Conservation (phyloP, 139 green algal genomes). For the Haematococcus lacustris region DNA sequence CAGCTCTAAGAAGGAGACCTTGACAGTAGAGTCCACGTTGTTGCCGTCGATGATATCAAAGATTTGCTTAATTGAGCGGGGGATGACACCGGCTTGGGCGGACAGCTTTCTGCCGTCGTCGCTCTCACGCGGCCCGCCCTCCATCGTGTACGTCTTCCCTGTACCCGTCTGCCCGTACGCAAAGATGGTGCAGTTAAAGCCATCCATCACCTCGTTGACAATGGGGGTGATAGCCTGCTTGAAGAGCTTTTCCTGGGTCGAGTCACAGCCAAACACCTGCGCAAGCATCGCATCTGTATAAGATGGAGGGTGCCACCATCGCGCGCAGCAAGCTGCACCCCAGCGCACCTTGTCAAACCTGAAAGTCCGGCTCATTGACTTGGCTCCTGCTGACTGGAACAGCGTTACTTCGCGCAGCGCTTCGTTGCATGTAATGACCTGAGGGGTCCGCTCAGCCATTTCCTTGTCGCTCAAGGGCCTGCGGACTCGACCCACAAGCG, state of each 20-base stretch:
- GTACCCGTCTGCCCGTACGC: conserved; percentile 82
- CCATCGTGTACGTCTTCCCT: conserved; percentile 97
- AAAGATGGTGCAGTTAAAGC: conserved; percentile 81
- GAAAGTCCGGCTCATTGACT: conserved; percentile 77
- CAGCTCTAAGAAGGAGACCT: conserved; percentile 91
- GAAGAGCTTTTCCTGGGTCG: conserved; percentile 83
- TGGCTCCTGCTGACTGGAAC: conserved; percentile 66
- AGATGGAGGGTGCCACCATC: too few relatives aligned
- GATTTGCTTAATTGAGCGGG: conserved; percentile 87
- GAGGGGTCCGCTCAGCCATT: conserved; percentile 38
- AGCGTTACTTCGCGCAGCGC: conserved; percentile 69
- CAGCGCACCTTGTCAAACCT: conserved; percentile 84
- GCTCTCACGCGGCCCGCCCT: conserved; percentile 64
- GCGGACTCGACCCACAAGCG: background rate
- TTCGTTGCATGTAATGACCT: conserved; percentile 83
- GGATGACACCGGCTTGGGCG: conserved; percentile 88
- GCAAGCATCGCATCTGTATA: background rate
- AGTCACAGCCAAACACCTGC: conserved; percentile 80
- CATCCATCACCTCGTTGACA: conserved; percentile 90
- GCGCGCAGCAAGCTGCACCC: background rate
- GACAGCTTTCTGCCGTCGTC: conserved; percentile 47
- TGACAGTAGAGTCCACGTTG: conserved; percentile 62
- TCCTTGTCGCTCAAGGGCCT: conserved; percentile 78
- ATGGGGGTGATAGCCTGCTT: conserved; percentile 78
- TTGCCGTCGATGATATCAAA: conserved; percentile 81